Base-by-base conservation (phyloP, 2,329 filamentous ascomycete genomes). In the Calonectria pseudoturangicola region DNA sequence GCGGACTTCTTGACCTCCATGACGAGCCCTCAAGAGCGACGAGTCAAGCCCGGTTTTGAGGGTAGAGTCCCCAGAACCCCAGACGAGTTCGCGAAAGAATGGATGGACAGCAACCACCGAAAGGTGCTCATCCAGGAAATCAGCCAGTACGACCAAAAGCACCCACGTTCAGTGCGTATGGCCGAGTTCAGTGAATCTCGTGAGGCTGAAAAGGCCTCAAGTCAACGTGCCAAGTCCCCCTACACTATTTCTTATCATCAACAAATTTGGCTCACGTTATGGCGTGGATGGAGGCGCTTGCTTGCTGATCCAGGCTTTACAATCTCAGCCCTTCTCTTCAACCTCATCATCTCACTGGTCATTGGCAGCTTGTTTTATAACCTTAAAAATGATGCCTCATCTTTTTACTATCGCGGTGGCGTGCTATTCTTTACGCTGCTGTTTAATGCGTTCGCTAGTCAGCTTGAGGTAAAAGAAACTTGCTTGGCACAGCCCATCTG, bases 341-440 rank as follows among this genome's bases (percentile, higher is more conserved):
- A 90, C 60, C 72, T 88, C 60, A 78, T 89, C 73, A 85, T 89
- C 81, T 86, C 87, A 4, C 78, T 91, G 12, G 88, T 91, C 50
- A 82, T 90, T 66, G 88, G 88, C n/a, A 88, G 85, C 25, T 84
- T 90, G 71, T 91, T 88, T 74, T 90, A 81, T 71, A 83, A 86
- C 8, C 82, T 87, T 0, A 83, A 85, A 0, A 63, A 83, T 6
- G 85, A 84, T n/a, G 86, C 87, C 0, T 81, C 81, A 1, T 85
- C 83, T 1, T 89, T 90, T 70, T 87, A 86, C 66, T 83, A 86
- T 4, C 85, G 86, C 25, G 88, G 87, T 5, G 85, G 86, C 1
- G 79, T 88, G 1, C 80, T 90, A 3, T 91, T 91, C 80, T 87
- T 90, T 69, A 85, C 87, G 1, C 79, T 90, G 30, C 75, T 91